These are phyloP conservation scores for Hammondia hammondi DNA, from an alignment of 169 alveolate species.

Conservation along the genomic window DNA sequence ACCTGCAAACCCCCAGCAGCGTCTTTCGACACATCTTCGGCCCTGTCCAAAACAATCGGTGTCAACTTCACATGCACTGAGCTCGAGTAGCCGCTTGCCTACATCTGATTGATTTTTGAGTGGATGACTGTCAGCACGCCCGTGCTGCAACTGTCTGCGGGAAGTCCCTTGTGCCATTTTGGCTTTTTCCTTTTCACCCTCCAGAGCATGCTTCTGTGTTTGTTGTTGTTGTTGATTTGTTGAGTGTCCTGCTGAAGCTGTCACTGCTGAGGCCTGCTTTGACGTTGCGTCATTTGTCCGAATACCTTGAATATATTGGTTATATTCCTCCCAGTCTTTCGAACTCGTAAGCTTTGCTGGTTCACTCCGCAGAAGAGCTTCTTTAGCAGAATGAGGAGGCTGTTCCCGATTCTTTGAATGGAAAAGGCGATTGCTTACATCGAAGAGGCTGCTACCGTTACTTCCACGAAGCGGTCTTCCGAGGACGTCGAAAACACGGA, in stretches of 20 bases:
- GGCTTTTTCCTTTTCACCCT: neutral
- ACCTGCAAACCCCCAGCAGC: conserved; percentile 72
- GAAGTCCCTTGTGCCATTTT: neutral
- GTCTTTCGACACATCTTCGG: conserved; percentile 63
- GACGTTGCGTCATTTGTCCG: neutral
- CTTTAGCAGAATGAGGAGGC: neutral
- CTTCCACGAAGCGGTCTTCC: conserved; percentile 5
- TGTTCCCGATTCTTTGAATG: neutral
- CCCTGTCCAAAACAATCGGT: conserved; percentile 64
- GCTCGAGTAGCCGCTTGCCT: conserved; percentile 34
- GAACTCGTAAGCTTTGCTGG: neutral
- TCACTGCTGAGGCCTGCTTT: neutral
- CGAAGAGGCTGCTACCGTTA: conserved; percentile 15
- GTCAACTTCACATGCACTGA: conserved; percentile 44
- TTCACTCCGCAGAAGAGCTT: neutral
- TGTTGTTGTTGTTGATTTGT: neutral
- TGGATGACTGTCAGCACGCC: neutral
- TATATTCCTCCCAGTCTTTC: neutral
- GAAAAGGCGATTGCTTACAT: neutral
- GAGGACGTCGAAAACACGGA: neutral
- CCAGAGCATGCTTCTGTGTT: neutral
- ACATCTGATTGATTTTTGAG: neutral
- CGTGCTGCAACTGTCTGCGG: conserved; percentile 9
- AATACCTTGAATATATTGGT: neutral
- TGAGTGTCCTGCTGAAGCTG: neutral